Evolutionary conservation across 257 asterid species (phyloP), one percentile per base, ranked within the genome.

Genomic region (Salvia hispanica): DNA sequence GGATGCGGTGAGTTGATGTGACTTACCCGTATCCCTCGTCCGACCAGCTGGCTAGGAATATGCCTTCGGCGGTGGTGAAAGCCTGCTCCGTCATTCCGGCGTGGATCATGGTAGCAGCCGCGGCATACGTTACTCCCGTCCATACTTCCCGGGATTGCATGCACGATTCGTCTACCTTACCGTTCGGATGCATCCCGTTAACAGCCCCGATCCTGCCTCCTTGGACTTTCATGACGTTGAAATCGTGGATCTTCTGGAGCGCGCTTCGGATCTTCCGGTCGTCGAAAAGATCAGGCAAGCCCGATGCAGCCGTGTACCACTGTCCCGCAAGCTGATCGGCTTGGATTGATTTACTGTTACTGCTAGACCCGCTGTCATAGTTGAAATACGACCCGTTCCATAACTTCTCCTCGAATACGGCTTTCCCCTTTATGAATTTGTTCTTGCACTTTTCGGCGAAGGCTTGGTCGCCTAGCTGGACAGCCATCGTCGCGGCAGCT

Each of bases 121-220:
- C 96, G 0, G 77, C 95, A 55, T 94, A 94, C 0, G 99, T 94
- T 44, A 94, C 98, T 7, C 99, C 99, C 0, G 95, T 80, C 99
- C 99, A 94, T 28, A 91, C 83, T 67, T 94, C 99, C 4, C 99
- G 87, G 7, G 99, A 94, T 74, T 94, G 99, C 99, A 94, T 94
- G 85, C 99, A 94, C 0, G 96, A 85, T 69, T 91, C 97, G n/a
- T 94, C 99, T 18, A 94, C 92, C 79, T 83, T 91, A 7, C 99
- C 99, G 39, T 62, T 94, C 15, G 96, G 96, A 72, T 88, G 84
- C 96, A 94, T 91, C 66, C 99, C 99, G n/a, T 94, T 94, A 39
- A 89, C 99, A 0, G 99, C 99, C 11, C 99, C 99, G 79, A 91
- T 91, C 81, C 86, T 76, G 21, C 99, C 99, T 21, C 96, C 96